Conservation (phyloP, 73 alveolate species). For the Paramecium sonneborni region DNA sequence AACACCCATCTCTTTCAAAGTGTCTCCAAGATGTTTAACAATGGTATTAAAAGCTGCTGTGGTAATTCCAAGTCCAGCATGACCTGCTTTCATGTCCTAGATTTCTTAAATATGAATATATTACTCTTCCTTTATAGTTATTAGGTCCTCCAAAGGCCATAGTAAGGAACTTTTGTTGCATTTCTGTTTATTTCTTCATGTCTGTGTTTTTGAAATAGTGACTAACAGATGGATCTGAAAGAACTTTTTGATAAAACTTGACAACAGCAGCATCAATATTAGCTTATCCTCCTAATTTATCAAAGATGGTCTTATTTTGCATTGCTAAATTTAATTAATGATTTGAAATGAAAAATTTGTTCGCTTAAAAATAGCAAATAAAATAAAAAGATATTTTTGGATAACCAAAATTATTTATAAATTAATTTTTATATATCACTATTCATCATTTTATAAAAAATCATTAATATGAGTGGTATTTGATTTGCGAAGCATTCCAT, state of each 20-base stretch:
- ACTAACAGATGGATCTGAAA: conserved; percentile 71
- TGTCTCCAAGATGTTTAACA: conserved; percentile 64
- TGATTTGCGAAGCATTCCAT: neutral
- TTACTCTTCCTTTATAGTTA: conserved; percentile 39
- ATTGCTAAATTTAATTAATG: conserved; percentile 35
- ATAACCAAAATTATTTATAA: conserved; percentile 1
- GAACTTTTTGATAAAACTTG: conserved; percentile 69
- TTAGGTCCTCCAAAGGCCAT: conserved; percentile 75
- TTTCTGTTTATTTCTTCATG: conserved; percentile 61
- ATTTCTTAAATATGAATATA: neutral
- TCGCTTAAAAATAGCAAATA: neutral
- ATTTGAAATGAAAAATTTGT: neutral
- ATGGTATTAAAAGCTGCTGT: conserved; percentile 64
- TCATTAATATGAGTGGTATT: conserved; percentile 12
- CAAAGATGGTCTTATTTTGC: conserved; percentile 64
- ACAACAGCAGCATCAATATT: conserved; percentile 72
- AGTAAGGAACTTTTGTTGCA: conserved; percentile 62
- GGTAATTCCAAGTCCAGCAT: conserved; percentile 71
- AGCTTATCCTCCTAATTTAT: conserved; percentile 76
- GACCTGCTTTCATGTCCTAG: conserved; percentile 74
- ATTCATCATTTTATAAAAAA: neutral
- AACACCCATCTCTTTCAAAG: conserved; percentile 74
- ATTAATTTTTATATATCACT: neutral
- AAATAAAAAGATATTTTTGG: conserved; percentile 15
- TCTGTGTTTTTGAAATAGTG: conserved; percentile 78